phyloP scores from a whole-genome alignment of 306 rosid genomes.

The Vigna nakashimae region DNA sequence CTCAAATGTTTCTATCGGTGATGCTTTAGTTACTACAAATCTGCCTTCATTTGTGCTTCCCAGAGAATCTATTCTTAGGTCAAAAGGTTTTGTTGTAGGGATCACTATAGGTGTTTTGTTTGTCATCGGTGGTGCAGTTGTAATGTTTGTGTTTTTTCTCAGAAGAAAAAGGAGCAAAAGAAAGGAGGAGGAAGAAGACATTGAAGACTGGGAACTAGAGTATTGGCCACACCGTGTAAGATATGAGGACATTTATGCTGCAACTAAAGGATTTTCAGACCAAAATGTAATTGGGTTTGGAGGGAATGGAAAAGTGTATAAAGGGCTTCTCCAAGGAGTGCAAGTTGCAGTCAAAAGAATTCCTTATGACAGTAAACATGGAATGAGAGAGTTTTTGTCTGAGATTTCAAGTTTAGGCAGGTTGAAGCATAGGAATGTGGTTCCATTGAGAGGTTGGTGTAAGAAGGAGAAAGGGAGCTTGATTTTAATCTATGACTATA shows the following conservation, averaged over 20 bases:
- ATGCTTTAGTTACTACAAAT: constrained; percentile 55
- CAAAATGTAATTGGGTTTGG: constrained; percentile 62
- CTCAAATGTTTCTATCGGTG: constrained; percentile 57
- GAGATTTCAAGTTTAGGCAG: constrained; percentile 73
- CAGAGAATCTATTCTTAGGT: constrained; percentile 32
- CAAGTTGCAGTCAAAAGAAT: constrained; percentile 63
- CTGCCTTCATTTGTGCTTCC: constrained; percentile 66
- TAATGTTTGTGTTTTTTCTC: constrained; percentile 23
- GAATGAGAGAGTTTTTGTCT: constrained; percentile 64
- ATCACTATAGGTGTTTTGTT: constrained; percentile 44
- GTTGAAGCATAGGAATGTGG: constrained; percentile 68
- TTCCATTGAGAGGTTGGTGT: constrained; percentile 72
- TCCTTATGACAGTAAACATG: constrained; percentile 46
- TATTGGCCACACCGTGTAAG: constrained; percentile 67
- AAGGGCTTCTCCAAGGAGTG: constrained; percentile 53
- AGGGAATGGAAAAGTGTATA: constrained; percentile 69
- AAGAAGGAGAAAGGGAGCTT: constrained; percentile 62
- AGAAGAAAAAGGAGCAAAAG: constrained; percentile 45
- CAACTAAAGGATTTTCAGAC: constrained; percentile 62
- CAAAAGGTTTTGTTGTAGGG: constrained; percentile 54
- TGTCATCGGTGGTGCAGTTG: constrained; percentile 35
- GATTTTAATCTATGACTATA: constrained; percentile 66
- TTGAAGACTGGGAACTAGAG: constrained; percentile 68
- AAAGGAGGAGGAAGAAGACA: constrained; percentile 36
- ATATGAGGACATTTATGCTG: constrained; percentile 54